These are phyloP conservation scores for Erucastrum elatum DNA, from an alignment of 345 rosid species.

Conservation along the genomic window DNA sequence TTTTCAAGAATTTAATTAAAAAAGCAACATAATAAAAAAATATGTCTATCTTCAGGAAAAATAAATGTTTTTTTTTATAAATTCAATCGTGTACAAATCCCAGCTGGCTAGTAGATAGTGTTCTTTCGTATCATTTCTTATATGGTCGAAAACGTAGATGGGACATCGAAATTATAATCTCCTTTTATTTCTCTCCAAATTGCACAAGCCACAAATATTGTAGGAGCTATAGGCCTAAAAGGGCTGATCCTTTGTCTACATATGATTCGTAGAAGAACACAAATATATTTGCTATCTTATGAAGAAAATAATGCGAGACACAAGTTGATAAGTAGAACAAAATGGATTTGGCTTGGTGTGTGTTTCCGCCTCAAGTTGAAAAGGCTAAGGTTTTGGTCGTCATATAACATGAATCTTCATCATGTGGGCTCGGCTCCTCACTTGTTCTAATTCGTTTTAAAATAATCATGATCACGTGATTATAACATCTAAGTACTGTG, in stretches of 20 bases:
- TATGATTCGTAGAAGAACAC: background rate
- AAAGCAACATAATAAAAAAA: background rate
- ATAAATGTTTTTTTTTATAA: background rate
- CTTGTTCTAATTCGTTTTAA: constrained; percentile 1
- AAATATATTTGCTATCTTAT: background rate
- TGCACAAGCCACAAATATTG: constrained; percentile 16
- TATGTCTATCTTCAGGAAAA: background rate
- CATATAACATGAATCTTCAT: constrained; percentile 15
- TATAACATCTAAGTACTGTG: background rate
- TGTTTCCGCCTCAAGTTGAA: constrained; percentile 25
- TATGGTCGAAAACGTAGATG: constrained; percentile 3
- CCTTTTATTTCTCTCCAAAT: background rate
- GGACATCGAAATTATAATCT: background rate
- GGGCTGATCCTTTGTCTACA: background rate
- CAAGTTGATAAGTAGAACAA: constrained; percentile 26
- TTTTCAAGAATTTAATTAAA: too few species aligned
- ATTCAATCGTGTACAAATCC: background rate
- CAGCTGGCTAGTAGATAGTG: background rate
- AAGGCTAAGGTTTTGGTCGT: constrained; percentile 21
- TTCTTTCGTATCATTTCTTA: background rate
- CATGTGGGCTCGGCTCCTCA: constrained; percentile 25
- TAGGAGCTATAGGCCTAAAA: background rate
- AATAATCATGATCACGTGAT: constrained; percentile 1
- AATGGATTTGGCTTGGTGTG: constrained; percentile 18
- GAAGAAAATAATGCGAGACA: constrained; percentile 17